Percentiles rank a stretch among this genome's conserved stretches.
These are phyloP conservation scores for Protomyces inouyei DNA, from an alignment of 1,139 yeast genomes.

Conservation along the genomic window DNA sequence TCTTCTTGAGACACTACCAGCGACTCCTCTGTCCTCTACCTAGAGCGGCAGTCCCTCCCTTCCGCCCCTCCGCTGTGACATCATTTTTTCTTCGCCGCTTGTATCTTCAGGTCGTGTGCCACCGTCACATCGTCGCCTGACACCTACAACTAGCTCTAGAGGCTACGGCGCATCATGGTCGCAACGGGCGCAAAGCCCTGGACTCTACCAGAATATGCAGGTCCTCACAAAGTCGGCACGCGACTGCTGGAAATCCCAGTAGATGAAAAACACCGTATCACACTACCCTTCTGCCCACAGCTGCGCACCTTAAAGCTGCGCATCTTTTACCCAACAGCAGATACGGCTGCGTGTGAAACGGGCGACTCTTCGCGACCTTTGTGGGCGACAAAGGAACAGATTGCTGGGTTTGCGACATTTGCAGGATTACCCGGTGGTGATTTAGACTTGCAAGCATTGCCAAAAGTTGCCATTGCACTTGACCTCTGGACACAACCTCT, in stretches of 20 bases:
- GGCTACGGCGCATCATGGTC: not conserved
- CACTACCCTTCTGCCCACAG: slow-evolving; percentile 27
- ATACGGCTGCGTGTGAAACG: not conserved
- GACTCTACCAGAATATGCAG: slow-evolving; percentile 31
- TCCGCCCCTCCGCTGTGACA: not conserved
- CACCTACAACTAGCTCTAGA: not conserved
- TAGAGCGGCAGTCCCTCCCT: too few species aligned
- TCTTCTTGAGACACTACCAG: too few species aligned
- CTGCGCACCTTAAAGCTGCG: slow-evolving; percentile 32
- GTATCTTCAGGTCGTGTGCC: not conserved
- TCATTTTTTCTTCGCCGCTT: not conserved
- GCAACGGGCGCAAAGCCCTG: not conserved
- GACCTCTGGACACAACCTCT: slow-evolving; percentile 14
- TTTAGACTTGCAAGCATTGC: not conserved
- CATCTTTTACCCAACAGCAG: slow-evolving; percentile 31
- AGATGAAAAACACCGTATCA: slow-evolving; percentile 27
- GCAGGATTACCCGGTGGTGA: slow-evolving; percentile 8
- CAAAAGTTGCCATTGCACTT: not conserved
- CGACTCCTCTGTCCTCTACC: too few species aligned
- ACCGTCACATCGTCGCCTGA: not conserved
- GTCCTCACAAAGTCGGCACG: slow-evolving; percentile 33
- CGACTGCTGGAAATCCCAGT: slow-evolving; percentile 32
- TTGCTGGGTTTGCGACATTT: slow-evolving; percentile 6
- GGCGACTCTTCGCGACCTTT: slow-evolving; percentile 26
- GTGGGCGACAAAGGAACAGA: slow-evolving; percentile 28